phyloP scores from a whole-genome alignment of 1,284 basidiomycete genomes.

The Pyrrhoderma noxium region DNA sequence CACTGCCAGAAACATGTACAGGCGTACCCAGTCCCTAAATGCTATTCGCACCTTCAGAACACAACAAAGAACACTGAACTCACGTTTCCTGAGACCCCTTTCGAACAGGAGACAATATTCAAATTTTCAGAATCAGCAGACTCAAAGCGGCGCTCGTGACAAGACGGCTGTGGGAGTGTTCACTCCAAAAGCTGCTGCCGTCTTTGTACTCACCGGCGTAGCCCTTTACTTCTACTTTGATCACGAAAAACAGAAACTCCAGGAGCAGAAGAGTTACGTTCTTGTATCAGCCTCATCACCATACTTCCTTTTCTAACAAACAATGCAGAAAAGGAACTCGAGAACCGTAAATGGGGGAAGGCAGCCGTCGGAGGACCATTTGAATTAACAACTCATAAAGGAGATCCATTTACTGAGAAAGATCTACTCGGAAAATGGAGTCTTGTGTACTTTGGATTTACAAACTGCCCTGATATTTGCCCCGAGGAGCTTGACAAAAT shows the following conservation, averaged over 20 bases:
- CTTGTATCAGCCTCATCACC: background rate
- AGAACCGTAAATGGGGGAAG: conserved; percentile 49
- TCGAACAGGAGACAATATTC: too few species aligned
- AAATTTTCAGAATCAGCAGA: too few species aligned
- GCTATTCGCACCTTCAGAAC: too few species aligned
- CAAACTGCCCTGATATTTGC: conserved; percentile 98
- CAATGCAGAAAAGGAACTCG: conserved; percentile 56
- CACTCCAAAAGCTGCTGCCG: conserved; percentile 72
- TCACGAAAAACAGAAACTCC: conserved; percentile 76
- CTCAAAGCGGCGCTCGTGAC: conserved; percentile 28
- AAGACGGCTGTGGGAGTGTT: conserved; percentile 54
- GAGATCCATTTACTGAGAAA: conserved; percentile 72
- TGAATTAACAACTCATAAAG: conserved; percentile 60
- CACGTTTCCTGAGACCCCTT: too few species aligned
- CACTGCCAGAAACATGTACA: too few species aligned
- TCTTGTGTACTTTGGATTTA: conserved; percentile 95
- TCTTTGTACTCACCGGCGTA: conserved; percentile 79
- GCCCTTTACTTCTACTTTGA: conserved; percentile 88
- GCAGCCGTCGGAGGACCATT: conserved; percentile 91
- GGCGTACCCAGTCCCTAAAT: too few species aligned
- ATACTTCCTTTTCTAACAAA: background rate
- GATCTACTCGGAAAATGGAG: conserved; percentile 84
- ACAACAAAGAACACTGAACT: too few species aligned
- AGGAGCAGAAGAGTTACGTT: conserved; percentile 53
- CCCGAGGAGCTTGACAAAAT: conserved; percentile 98